Evolutionary conservation across 352 stramenopile species (phyloP).

Genomic region (Elongisporangium senticosum): DNA sequence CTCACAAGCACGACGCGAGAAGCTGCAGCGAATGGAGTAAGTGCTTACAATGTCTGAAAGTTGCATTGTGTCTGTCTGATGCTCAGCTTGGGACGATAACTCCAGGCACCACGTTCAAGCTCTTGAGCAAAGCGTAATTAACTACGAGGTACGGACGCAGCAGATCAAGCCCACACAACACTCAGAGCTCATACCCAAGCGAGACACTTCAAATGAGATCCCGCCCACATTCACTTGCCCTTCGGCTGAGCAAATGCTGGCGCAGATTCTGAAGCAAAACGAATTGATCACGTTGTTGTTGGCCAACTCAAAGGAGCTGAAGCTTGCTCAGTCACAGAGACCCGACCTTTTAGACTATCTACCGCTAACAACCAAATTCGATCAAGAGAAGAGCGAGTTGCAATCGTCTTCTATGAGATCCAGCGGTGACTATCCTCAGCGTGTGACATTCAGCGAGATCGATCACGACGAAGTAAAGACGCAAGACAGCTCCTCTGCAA

Average conservation of each 20-base stretch:
- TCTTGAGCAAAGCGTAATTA: not conserved
- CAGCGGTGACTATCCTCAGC: not conserved
- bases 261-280: constrained; percentile 21
- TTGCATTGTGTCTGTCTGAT: not conserved
- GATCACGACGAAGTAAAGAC: not conserved
- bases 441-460: not conserved
- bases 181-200: not conserved
- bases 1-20: constrained; percentile 10
- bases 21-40: constrained; percentile 19
- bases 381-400: not conserved
- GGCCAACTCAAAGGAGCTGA: too few relatives aligned
- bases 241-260: constrained; percentile 10
- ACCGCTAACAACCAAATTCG: not conserved
- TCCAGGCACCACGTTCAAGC: not conserved
- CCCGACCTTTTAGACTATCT: not conserved
- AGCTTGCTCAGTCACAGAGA: too few relatives aligned
- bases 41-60: not conserved
- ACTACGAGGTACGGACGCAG: not conserved
- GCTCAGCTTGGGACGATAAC: not conserved
- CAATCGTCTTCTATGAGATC: not conserved
- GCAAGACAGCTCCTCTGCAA: not conserved
- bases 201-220: not conserved
- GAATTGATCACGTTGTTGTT: constrained; percentile 17
- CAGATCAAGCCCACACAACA: not conserved
- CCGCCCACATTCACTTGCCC: not conserved